A percentile compares a stretch with the other conserved stretches of the same genome.
phyloP scores from a whole-genome alignment of 148 eudicot genomes.

The Fallopia convolvulus region DNA sequence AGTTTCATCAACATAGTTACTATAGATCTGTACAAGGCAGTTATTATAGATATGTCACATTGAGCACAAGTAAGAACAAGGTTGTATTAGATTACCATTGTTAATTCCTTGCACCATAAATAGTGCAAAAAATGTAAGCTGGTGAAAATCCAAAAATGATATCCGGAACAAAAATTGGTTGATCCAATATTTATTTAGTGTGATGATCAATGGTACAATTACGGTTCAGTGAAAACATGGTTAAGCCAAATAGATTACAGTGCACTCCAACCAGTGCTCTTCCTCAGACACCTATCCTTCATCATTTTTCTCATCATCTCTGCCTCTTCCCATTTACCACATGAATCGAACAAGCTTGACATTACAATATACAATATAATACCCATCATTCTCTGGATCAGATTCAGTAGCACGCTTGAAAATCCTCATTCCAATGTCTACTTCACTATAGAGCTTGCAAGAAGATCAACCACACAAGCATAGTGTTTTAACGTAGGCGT shows the following conservation, averaged over 20 bases:
- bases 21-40: too few relatives aligned
- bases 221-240: neutral
- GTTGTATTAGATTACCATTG: too few relatives aligned
- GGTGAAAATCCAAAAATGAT: too few relatives aligned
- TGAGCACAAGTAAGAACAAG: too few relatives aligned
- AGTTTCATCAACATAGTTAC: too few relatives aligned
- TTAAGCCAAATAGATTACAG: constrained; percentile 20
- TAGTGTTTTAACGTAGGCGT: constrained; percentile 57
- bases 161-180: too few relatives aligned
- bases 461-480: constrained; percentile 65
- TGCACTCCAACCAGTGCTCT: constrained; percentile 67
- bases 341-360: constrained; percentile 45
- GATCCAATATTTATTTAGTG: too few relatives aligned
- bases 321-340: constrained; percentile 62
- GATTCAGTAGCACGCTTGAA: constrained; percentile 48
- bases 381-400: constrained; percentile 70
- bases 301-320: constrained; percentile 47
- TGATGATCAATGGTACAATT: too few relatives aligned
- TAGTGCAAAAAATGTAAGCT: too few relatives aligned
- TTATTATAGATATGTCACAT: too few relatives aligned
- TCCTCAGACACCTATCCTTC: constrained; percentile 52
- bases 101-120: too few relatives aligned
- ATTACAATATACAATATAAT: constrained; percentile 43
- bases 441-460: constrained; percentile 52
- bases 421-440: constrained; percentile 46